phyloP scores from a whole-genome alignment of 2,329 filamentous ascomycete species.

The Botryotinia narcissicola region DNA sequence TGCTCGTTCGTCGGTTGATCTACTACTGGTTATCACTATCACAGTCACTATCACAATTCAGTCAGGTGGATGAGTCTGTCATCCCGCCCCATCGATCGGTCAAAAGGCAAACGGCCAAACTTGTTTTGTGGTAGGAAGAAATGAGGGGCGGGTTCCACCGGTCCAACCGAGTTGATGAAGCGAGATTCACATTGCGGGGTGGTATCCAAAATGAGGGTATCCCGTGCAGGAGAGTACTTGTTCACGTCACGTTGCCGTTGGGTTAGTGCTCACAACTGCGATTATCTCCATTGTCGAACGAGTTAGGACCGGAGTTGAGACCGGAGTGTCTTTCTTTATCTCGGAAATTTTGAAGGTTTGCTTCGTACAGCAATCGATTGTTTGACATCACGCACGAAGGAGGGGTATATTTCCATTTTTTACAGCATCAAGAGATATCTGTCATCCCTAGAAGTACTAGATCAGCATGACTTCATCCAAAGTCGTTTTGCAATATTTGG shows the following conservation, averaged over 20 bases:
- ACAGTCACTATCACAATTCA: slow-evolving; percentile 3
- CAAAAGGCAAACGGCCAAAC: slow-evolving; percentile 3
- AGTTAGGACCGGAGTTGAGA: not conserved
- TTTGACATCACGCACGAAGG: not conserved
- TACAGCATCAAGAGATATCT: not conserved
- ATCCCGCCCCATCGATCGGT: not conserved
- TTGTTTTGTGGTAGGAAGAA: not conserved
- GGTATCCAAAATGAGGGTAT: slow-evolving; percentile 1
- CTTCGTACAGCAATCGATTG: not conserved
- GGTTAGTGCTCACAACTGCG: not conserved
- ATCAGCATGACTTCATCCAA: not conserved
- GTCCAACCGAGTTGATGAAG: not conserved
- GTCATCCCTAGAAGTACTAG: not conserved
- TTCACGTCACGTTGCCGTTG: slow-evolving; percentile 9
- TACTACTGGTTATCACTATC: not conserved
- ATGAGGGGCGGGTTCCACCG: slow-evolving; percentile 1
- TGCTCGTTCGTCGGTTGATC: not conserved
- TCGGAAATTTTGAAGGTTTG: not conserved
- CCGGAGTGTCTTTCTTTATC: not conserved
- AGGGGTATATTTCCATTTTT: not conserved
- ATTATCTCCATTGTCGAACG: not conserved
- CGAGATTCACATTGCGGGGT: slow-evolving; percentile 7
- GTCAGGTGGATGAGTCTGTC: slow-evolving; percentile 11
- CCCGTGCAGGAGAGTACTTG: not conserved
- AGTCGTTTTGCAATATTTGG: not conserved